phyloP scores from a whole-genome alignment of 768 basidiomycete genomes.

The Lactarius evosmus region DNA sequence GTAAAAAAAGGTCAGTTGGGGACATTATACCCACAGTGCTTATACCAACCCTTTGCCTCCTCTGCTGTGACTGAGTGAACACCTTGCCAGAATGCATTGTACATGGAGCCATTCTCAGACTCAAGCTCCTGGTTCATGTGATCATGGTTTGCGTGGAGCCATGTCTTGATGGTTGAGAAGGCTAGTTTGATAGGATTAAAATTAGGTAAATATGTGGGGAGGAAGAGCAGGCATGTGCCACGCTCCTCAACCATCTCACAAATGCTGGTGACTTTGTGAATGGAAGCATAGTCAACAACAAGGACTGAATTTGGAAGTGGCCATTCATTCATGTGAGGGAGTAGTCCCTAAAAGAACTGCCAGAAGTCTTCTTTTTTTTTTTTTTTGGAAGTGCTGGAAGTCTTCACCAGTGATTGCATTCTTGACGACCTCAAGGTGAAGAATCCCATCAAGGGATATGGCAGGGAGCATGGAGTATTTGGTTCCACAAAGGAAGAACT shows the following conservation, averaged over 20 bases:
- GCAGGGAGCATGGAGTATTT: constrained; percentile 40
- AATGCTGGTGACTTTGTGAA: constrained; percentile 36
- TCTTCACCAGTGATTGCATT: no score
- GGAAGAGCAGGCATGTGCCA: constrained; percentile 31
- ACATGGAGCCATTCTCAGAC: no score
- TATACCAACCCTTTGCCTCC: not conserved
- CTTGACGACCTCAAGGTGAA: no score
- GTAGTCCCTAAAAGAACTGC: constrained; percentile 37
- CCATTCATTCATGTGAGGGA: no score
- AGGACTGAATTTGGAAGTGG: constrained; percentile 38
- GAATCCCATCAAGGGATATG: no score
- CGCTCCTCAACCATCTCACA: constrained; percentile 34
- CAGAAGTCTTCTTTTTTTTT: constrained; percentile 31
- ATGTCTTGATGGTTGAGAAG: constrained; percentile 32
- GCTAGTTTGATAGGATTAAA: constrained; percentile 34
- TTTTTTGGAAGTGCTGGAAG: no score
- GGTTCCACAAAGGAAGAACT: constrained; percentile 32
- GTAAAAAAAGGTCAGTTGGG: no score
- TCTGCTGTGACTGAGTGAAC: constrained; percentile 1
- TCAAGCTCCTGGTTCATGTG: no score
- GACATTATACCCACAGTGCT: not conserved
- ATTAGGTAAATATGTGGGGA: constrained; percentile 34
- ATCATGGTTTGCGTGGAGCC: constrained; percentile 26
- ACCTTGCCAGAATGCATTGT: no score
- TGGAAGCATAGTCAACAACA: constrained; percentile 40